Percentiles rank a stretch among this genome's conserved stretches.
phyloP scores from a whole-genome alignment of 441 rosid species.

The Biscutella laevigata region DNA sequence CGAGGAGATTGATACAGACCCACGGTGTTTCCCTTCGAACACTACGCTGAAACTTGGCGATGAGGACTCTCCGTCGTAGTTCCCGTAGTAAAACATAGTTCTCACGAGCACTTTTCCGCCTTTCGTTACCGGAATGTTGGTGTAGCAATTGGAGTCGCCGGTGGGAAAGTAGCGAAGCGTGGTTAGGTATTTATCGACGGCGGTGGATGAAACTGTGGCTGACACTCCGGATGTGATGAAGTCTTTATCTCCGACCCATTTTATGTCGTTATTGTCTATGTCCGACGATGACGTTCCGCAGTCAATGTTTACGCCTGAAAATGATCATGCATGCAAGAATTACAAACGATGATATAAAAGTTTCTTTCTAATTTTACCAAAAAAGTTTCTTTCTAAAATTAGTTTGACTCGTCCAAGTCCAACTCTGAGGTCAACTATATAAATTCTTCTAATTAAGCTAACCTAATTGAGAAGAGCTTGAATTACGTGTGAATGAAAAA shows the following conservation, averaged over 20 bases:
- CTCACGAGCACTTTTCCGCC: slow-evolving; percentile 30
- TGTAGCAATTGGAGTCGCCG: slow-evolving; percentile 47
- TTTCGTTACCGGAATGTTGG: slow-evolving; percentile 14
- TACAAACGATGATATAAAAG: no score
- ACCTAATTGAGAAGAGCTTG: not conserved
- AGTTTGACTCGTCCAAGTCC: not conserved
- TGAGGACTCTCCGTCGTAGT: slow-evolving; percentile 38
- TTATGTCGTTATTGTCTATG: slow-evolving; percentile 18
- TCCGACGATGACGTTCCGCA: slow-evolving; percentile 37
- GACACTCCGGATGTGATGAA: slow-evolving; percentile 25
- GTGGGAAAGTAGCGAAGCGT: slow-evolving; percentile 45
- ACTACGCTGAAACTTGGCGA: slow-evolving; percentile 44
- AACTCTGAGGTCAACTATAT: not conserved
- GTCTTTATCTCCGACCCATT: slow-evolving; percentile 46
- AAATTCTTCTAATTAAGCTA: no score
- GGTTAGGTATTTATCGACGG: slow-evolving; percentile 23
- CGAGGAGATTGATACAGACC: slow-evolving; percentile 30
- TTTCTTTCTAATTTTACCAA: no score
- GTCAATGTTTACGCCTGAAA: slow-evolving; percentile 32
- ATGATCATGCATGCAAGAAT: not conserved
- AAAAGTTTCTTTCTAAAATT: no score
- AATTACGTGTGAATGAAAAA: no score
- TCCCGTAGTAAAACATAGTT: slow-evolving; percentile 33
- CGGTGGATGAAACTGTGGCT: slow-evolving; percentile 1
- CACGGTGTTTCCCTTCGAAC: slow-evolving; percentile 45